A percentile compares a stretch with the other conserved stretches of the same genome.
phyloP scores from a whole-genome alignment of 2,329 filamentous ascomycete species.

The Colletotrichum cordylinicola region DNA sequence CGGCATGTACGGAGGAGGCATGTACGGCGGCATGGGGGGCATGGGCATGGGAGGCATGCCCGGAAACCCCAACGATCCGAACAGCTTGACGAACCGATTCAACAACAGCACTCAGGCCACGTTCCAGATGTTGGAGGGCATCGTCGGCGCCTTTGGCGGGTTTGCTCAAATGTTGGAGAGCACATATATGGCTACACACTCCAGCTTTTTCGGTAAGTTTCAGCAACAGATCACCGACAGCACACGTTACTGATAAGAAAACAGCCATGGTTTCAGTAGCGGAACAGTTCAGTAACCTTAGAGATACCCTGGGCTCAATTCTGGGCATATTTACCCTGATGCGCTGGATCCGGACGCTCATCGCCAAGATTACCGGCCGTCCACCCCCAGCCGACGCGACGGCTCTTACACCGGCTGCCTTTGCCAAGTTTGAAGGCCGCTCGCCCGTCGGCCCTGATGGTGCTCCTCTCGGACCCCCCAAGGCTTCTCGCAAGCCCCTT shows the following conservation, averaged over 20 bases:
- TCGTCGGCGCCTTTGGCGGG: constrained; percentile 94
- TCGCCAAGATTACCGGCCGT: constrained; percentile 91
- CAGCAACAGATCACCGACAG: neutral
- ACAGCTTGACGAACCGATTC: constrained; percentile 94
- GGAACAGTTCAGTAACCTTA: constrained; percentile 93
- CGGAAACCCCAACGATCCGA: constrained; percentile 81
- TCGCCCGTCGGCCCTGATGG: constrained; percentile 62
- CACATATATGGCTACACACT: constrained; percentile 99
- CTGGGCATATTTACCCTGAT: constrained; percentile 95
- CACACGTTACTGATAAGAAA: constrained; percentile 3
- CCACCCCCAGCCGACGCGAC: constrained; percentile 87
- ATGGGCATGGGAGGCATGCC: constrained; percentile 45
- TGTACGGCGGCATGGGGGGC: constrained; percentile 41
- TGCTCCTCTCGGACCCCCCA: constrained; percentile 64
- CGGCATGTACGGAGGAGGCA: constrained; percentile 31
- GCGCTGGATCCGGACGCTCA: constrained; percentile 89
- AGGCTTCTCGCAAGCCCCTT: constrained; percentile 92
- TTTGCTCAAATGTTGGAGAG: constrained; percentile 99
- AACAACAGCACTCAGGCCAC: constrained; percentile 94
- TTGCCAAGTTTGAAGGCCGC: constrained; percentile 86
- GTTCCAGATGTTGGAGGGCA: constrained; percentile 97
- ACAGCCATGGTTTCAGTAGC: constrained; percentile 97
- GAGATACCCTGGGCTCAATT: constrained; percentile 91
- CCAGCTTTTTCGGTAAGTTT: constrained; percentile 90
- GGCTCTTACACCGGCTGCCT: constrained; percentile 87